Evolutionary conservation across 192 early-diverging fungal genomes (phyloP).

Genomic region (Entomortierella parvispora): DNA sequence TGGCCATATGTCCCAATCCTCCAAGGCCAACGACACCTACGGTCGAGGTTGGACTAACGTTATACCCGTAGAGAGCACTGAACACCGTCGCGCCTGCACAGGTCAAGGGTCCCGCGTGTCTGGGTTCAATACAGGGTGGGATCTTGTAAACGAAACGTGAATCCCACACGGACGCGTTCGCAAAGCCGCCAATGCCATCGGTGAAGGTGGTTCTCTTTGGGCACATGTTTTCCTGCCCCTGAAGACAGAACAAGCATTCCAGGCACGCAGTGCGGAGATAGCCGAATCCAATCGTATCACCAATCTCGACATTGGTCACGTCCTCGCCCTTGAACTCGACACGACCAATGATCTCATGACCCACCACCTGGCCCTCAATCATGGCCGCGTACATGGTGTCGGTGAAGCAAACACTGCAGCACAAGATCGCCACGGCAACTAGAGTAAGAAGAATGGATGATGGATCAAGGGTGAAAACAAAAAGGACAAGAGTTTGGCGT

Average conservation of each 20-base stretch:
- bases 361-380: conserved; percentile 59
- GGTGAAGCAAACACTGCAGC: conserved; percentile 46
- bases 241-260: conserved; percentile 57
- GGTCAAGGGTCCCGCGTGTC: conserved; percentile 77
- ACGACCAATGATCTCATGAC: conserved; percentile 77
- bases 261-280: conserved; percentile 65
- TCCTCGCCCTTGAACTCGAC: conserved; percentile 67
- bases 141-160: conserved; percentile 75
- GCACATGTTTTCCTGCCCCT: conserved; percentile 67
- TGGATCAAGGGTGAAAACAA: neutral
- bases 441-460: neutral
- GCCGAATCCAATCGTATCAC: conserved; percentile 71
- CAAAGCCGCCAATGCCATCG: conserved; percentile 71
- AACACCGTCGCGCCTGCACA: conserved; percentile 88
- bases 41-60: conserved; percentile 66
- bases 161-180: conserved; percentile 58
- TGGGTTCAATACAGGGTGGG: conserved; percentile 58
- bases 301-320: conserved; percentile 62
- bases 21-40: conserved; percentile 85
- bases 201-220: conserved; percentile 60
- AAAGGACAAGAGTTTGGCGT: too few species aligned
- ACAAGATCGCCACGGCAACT: conserved; percentile 36
- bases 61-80: conserved; percentile 69
- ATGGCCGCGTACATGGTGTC: conserved; percentile 43
- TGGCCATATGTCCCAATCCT: conserved; percentile 66